Conservation (phyloP, 192 early-diverging fungal genomes). For the Linnemannia schmuckeri region DNA sequence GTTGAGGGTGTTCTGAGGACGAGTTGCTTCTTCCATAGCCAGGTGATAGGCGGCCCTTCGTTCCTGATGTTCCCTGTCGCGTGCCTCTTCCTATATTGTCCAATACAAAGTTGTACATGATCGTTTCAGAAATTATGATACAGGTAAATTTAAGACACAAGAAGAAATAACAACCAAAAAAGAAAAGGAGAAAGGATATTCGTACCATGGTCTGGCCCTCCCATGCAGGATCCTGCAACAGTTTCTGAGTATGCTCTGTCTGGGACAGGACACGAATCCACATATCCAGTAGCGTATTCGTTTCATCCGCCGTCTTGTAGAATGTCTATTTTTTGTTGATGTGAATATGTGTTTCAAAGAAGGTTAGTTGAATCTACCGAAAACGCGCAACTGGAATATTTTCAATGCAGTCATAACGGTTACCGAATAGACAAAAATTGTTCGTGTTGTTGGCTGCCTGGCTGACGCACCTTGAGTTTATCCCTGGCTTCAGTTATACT, state of each 20-base stretch:
- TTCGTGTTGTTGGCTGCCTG: too few species aligned
- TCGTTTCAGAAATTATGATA: background rate
- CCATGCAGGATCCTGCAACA: constrained; percentile 56
- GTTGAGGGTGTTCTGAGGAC: constrained; percentile 5
- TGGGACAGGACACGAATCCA: constrained; percentile 59
- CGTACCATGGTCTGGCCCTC: constrained; percentile 44
- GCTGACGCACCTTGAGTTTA: constrained; percentile 30
- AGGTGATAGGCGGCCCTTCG: constrained; percentile 28
- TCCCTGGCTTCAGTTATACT: constrained; percentile 46
- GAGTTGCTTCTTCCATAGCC: constrained; percentile 48
- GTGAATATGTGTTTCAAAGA: background rate
- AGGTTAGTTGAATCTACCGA: too few species aligned
- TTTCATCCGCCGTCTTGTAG: constrained; percentile 53
- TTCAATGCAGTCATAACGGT: too few species aligned
- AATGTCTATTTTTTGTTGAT: constrained; percentile 33
- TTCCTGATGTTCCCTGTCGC: constrained; percentile 45
- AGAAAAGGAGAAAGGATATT: background rate
- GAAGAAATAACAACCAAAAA: background rate
- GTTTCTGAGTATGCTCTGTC: constrained; percentile 46
- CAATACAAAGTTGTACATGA: background rate
- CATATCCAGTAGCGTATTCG: constrained; percentile 58
- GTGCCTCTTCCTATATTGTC: constrained; percentile 38
- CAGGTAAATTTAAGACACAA: too few species aligned
- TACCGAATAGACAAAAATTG: too few species aligned
- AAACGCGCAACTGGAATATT: too few species aligned